These are phyloP conservation scores for Zelopaecilomyces penicillatus DNA, from an alignment of 2,329 filamentous ascomycete species.

Conservation along the genomic window DNA sequence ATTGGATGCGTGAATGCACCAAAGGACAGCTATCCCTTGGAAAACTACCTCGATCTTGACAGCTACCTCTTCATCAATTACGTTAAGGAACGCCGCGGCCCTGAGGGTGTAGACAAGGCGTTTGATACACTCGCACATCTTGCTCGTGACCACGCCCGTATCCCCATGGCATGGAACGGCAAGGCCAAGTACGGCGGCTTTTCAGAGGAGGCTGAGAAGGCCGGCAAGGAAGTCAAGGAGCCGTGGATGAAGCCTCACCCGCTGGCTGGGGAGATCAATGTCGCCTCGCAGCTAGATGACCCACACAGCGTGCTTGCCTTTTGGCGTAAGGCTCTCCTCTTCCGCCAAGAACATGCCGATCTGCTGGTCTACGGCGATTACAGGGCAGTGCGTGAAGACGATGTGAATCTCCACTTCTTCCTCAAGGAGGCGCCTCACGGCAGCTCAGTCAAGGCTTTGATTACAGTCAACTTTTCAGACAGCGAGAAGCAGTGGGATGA, in stretches of 20 bases:
- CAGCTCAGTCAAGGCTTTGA: conserved; percentile 15
- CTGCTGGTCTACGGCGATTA: conserved; percentile 28
- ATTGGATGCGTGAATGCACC: conserved; percentile 57
- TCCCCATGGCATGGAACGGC: conserved; percentile 57
- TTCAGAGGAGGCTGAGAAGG: conserved; percentile 26
- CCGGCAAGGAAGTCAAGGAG: conserved; percentile 17
- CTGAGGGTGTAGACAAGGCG: conserved; percentile 26
- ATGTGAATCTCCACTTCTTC: conserved; percentile 20
- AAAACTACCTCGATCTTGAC: conserved; percentile 42
- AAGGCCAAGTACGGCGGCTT: conserved; percentile 24
- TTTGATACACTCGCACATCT: conserved; percentile 24
- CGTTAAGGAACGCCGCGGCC: conserved; percentile 19
- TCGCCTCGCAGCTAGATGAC: conserved; percentile 41
- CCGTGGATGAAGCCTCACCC: conserved; percentile 27
- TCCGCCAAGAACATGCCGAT: conserved; percentile 23
- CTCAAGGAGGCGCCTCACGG: conserved; percentile 20
- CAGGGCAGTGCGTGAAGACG: conserved; percentile 14
- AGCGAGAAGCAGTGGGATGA: conserved; percentile 18
- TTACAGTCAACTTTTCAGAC: conserved; percentile 25
- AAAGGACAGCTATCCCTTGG: conserved; percentile 46
- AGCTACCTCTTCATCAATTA: conserved; percentile 35
- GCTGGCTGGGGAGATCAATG: conserved; percentile 40
- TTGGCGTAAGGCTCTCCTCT: conserved; percentile 23
- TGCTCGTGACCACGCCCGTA: conserved; percentile 54
- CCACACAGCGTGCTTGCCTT: conserved; percentile 25